Evolutionary conservation across 2,329 filamentous ascomycete genomes (phyloP).

Genomic region (Ophiostoma ips): DNA sequence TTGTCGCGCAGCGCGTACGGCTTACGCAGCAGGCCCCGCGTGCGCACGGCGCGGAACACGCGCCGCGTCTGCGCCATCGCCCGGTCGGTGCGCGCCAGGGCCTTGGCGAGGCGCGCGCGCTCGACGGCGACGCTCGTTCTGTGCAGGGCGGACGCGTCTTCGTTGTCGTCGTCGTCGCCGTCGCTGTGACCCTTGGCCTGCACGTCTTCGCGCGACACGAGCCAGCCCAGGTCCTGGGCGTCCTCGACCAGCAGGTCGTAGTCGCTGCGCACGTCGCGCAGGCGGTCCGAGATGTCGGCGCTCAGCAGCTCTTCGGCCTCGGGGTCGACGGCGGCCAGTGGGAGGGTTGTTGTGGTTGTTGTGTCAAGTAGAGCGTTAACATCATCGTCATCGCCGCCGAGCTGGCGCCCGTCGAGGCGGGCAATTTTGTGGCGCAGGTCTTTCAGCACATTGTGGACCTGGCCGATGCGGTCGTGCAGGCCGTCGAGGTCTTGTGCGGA

Average conservation of each 20-base stretch:
- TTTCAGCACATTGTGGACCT: constrained; percentile 45
- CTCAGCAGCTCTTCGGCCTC: constrained; percentile 55
- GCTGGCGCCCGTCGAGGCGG: constrained; percentile 39
- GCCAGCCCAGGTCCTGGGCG: constrained; percentile 46
- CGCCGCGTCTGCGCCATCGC: constrained; percentile 46
- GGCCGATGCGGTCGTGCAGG: constrained; percentile 45
- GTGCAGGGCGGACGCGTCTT: not conserved
- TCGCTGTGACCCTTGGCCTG: not conserved
- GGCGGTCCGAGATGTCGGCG: constrained; percentile 62
- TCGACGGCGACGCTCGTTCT: constrained; percentile 27
- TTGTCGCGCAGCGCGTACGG: constrained; percentile 56
- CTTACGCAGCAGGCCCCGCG: constrained; percentile 63
- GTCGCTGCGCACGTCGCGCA: constrained; percentile 72
- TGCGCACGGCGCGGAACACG: constrained; percentile 67
- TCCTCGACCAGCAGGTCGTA: constrained; percentile 71
- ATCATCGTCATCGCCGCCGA: not conserved
- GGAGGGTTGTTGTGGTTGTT: no score
- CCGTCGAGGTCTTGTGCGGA: constrained; percentile 30
- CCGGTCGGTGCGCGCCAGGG: constrained; percentile 49
- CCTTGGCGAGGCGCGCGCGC: constrained; percentile 50
- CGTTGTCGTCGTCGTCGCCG: not conserved
- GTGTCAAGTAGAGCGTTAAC: not conserved
- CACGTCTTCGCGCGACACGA: not conserved
- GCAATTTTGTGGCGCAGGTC: constrained; percentile 46
- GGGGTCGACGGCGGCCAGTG: constrained; percentile 24